Base-by-base conservation (phyloP, 257 asterid species). In the Rauvolfia tetraphylla region DNA sequence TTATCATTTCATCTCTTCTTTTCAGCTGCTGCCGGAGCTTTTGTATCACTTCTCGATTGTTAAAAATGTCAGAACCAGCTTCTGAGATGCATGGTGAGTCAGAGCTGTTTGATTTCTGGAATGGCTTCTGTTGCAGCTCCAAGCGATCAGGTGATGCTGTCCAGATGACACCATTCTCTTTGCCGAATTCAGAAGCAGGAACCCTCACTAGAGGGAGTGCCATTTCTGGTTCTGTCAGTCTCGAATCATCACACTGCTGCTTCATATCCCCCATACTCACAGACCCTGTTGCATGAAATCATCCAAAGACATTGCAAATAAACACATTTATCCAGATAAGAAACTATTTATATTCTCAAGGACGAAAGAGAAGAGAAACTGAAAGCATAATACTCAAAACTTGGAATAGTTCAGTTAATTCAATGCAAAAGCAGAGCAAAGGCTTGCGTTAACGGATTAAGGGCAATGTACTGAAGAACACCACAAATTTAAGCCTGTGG, bases 71-170 rank as follows among this genome's bases (percentile, higher is more conserved):
- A 0, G 99, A 92, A 82, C 98, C 97, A 23, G 98, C 89, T 81
- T 95, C 99, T 0, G 99, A 95, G 59, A 95, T 89, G 67, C 95
- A 85, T 23, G 97, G 96, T 22, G 98, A 95, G 46, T 91, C 99
- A 0, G 99, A 95, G 88, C 97, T 84, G 88, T 92, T 95, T 22
- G 99, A 95, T 44, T 79, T 91, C 79, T 90, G 89, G 84, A 87
- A 89, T 69, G 97, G 97, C 80, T 89, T 91, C 75, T 91, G 97
- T 41, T 95, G 92, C 49, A 92, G 87, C 83, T 94, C 97, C 48
- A 94, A 91, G 57, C 92, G 85, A 73, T 89, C 97, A 22, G 97
- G 91, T 80, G 98, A 86, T 81, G 92, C 85, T 69, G 98, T 77
- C 95, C 96, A 94, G 67, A 84, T 78, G 59, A 90, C 86, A 20